A percentile compares a stretch with the other conserved stretches of the same genome.
These are phyloP conservation scores for Craterostigma plantagineum DNA, from an alignment of 257 asterid species.

Conservation along the genomic window DNA sequence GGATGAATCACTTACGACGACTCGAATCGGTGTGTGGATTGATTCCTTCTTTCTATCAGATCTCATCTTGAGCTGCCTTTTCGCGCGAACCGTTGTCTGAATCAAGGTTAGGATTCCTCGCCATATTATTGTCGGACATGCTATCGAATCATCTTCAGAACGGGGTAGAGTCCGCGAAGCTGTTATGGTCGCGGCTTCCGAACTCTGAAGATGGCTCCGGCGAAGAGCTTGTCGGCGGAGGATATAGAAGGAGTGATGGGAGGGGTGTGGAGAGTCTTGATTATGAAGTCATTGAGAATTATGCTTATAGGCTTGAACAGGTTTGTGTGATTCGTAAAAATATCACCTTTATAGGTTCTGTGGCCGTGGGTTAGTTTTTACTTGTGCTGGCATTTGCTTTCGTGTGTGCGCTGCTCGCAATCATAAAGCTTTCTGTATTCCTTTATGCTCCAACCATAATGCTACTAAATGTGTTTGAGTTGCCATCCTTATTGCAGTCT, in stretches of 20 bases:
- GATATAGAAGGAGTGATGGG: slow-evolving; percentile 24
- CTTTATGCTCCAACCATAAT: too few relatives aligned
- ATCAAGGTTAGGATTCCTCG: too few relatives aligned
- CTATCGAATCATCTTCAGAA: slow-evolving; percentile 69
- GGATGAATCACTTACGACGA: too few relatives aligned
- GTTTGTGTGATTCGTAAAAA: slow-evolving; percentile 15
- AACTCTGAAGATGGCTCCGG: slow-evolving; percentile 43
- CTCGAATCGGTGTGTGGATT: too few relatives aligned
- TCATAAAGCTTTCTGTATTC: too few relatives aligned
- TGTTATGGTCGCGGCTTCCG: slow-evolving; percentile 86
- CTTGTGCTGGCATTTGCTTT: neutral
- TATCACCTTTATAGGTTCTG: neutral
- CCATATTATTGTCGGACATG: slow-evolving; percentile 14
- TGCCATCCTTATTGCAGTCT: slow-evolving; percentile 74
- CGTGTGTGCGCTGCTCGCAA: too few relatives aligned
- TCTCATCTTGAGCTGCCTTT: too few relatives aligned
- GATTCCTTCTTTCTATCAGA: too few relatives aligned
- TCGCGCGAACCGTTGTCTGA: too few relatives aligned
- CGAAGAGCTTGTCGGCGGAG: slow-evolving; percentile 14
- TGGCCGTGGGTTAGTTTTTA: neutral
- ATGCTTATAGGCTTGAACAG: slow-evolving; percentile 80
- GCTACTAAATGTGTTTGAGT: too few relatives aligned
- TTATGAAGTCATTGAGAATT: slow-evolving; percentile 85
- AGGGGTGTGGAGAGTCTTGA: slow-evolving; percentile 74
- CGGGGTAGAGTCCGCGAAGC: slow-evolving; percentile 75